A percentile compares a stretch with the other conserved stretches of the same genome.
Evolutionary conservation across 2,329 filamentous ascomycete genomes (phyloP).

Genomic region (Cladorrhinum sp.): DNA sequence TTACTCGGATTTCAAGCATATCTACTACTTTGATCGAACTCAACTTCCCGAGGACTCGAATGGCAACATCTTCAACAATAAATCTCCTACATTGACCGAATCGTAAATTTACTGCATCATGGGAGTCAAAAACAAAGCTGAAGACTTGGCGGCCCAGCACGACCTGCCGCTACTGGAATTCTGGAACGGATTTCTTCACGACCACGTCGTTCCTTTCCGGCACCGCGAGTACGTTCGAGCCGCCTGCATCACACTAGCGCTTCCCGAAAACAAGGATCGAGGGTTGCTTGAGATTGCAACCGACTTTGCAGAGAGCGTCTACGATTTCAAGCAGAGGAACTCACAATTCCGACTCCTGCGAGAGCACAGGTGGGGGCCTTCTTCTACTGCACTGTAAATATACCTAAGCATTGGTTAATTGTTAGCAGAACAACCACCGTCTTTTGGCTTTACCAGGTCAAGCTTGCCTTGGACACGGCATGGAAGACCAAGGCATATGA

Average conservation of each 20-base stretch:
- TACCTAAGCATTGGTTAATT: background rate
- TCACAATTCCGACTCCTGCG: slow-evolving; percentile 5
- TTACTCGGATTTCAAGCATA: background rate
- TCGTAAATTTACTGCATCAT: no score
- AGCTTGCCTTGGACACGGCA: slow-evolving; percentile 4
- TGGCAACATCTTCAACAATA: no score
- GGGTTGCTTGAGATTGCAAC: slow-evolving; percentile 20
- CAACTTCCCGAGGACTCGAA: background rate
- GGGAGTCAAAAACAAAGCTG: no score
- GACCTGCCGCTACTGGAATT: background rate
- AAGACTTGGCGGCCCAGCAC: background rate
- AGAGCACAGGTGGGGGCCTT: slow-evolving; percentile 18
- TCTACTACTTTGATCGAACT: background rate
- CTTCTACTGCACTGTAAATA: background rate
- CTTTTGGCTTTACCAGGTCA: slow-evolving; percentile 25
- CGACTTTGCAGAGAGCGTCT: slow-evolving; percentile 14
- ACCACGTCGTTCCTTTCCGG: slow-evolving; percentile 8
- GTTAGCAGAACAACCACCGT: slow-evolving; percentile 17
- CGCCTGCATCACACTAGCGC: slow-evolving; percentile 13
- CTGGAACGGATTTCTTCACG: slow-evolving; percentile 4
- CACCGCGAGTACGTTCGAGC: slow-evolving; percentile 20
- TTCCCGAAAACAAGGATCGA: background rate
- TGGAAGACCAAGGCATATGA: background rate
- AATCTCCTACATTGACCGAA: no score
- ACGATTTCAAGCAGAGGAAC: slow-evolving; percentile 12